phyloP scores from a whole-genome alignment of 1,284 basidiomycete genomes.

The Mrakiaceae sp. region DNA sequence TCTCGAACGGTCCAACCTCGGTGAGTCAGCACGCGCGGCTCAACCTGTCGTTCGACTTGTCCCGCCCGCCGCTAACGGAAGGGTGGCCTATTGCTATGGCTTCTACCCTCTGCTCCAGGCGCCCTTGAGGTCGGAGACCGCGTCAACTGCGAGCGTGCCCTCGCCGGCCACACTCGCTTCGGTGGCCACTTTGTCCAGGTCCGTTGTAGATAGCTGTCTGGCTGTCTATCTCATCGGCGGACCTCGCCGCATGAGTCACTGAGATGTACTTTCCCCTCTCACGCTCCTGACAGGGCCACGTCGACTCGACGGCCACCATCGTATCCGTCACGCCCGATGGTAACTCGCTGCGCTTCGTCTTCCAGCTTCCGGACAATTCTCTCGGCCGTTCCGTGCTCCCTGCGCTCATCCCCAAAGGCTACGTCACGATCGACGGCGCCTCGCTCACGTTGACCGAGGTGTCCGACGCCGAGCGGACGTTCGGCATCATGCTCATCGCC shows the following conservation, averaged over 20 bases:
- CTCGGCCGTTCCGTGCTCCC: constrained; percentile 55
- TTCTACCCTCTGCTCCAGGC: constrained; percentile 38
- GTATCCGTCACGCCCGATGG: constrained; percentile 60
- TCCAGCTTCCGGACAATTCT: constrained; percentile 56
- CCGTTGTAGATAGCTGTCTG: constrained; percentile 20
- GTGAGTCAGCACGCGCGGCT: constrained; percentile 38
- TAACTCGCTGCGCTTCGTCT: constrained; percentile 72
- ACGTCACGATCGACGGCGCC: constrained; percentile 87
- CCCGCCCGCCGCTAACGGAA: not conserved
- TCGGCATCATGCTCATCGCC: constrained; percentile 89
- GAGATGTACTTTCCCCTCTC: not conserved
- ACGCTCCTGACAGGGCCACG: constrained; percentile 57
- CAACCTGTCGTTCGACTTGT: not conserved
- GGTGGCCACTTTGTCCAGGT: constrained; percentile 98
- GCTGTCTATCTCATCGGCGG: not conserved
- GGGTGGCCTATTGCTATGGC: not conserved
- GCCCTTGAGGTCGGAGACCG: constrained; percentile 65
- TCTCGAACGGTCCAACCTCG: constrained; percentile 77
- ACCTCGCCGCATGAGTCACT: not conserved
- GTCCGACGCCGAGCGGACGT: constrained; percentile 40
- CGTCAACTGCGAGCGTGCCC: constrained; percentile 89
- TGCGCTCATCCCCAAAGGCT: constrained; percentile 82
- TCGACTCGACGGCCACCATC: constrained; percentile 78
- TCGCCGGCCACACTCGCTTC: constrained; percentile 82
- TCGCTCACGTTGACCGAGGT: constrained; percentile 85